Conservation (phyloP, 768 basidiomycete species). For the Termitomyces sp. region DNA sequence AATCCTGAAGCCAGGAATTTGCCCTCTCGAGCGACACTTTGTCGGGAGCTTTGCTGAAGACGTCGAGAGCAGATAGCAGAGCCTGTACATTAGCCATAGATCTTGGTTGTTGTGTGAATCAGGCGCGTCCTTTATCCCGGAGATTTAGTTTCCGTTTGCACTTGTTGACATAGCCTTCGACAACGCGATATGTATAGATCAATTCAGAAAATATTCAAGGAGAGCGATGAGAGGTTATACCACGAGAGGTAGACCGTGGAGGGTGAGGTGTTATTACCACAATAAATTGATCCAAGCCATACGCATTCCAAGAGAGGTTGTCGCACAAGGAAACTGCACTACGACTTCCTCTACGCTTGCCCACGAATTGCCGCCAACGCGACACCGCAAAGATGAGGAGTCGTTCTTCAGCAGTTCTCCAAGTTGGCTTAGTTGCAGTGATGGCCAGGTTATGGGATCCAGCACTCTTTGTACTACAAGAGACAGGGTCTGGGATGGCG, state of each 20-base stretch:
- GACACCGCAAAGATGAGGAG: slow-evolving; percentile 31
- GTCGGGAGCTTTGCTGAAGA: slow-evolving; percentile 80
- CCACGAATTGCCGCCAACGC: slow-evolving; percentile 27
- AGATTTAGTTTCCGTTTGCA: slow-evolving; percentile 22
- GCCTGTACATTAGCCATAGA: slow-evolving; percentile 67
- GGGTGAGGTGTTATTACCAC: not conserved
- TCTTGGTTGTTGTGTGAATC: slow-evolving; percentile 11
- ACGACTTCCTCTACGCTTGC: slow-evolving; percentile 17
- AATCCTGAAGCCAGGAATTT: slow-evolving; percentile 95
- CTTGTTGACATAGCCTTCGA: slow-evolving; percentile 26
- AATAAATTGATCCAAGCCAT: not conserved
- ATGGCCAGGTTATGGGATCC: slow-evolving; percentile 24
- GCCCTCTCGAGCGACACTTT: slow-evolving; percentile 78
- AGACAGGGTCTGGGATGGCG: not conserved
- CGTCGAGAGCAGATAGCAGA: slow-evolving; percentile 70
- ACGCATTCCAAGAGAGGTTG: not conserved
- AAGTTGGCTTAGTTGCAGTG: slow-evolving; percentile 29
- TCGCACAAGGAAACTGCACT: not conserved
- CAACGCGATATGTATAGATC: too few relatives aligned
- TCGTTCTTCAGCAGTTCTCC: slow-evolving; percentile 31
- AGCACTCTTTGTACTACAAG: slow-evolving; percentile 10
- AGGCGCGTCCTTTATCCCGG: slow-evolving; percentile 6
- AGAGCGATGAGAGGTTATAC: too few relatives aligned
- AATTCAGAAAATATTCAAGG: too few relatives aligned
- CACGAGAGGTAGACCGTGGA: not conserved